Percentiles rank a stretch among this genome's conserved stretches.
Conservation (phyloP, 257 asterid genomes). For the Striga asiatica region DNA sequence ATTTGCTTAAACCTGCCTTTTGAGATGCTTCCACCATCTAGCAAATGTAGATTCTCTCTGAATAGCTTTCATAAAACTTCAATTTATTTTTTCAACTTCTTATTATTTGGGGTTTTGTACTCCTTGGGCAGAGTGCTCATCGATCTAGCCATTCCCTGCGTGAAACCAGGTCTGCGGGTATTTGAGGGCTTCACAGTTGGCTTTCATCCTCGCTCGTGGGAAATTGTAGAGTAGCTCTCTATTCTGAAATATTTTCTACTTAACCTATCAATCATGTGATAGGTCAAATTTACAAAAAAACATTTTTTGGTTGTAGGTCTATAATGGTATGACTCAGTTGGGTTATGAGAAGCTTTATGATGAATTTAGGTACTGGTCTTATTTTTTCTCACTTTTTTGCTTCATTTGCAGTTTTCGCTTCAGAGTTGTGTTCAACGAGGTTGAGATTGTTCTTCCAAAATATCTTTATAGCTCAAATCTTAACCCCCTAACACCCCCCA, state of each 20-base stretch:
- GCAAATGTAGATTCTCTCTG: background rate
- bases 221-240: slow-evolving; percentile 47
- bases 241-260: slow-evolving; percentile 14
- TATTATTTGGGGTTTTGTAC: slow-evolving; percentile 13
- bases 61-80: background rate
- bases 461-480: background rate
- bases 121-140: slow-evolving; percentile 50
- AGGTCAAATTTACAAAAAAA: slow-evolving; percentile 5
- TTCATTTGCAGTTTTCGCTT: slow-evolving; percentile 2
- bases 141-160: slow-evolving; percentile 91
- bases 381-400: background rate
- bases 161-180: slow-evolving; percentile 66
- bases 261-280: slow-evolving; percentile 10
- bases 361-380: slow-evolving; percentile 57
- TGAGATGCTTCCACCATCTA: too few species aligned
- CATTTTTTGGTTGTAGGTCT: slow-evolving; percentile 42
- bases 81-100: background rate
- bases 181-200: slow-evolving; percentile 96
- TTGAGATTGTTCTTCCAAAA: background rate
- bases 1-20: too few species aligned
- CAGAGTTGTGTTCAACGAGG: background rate
- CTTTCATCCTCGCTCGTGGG: slow-evolving; percentile 90
- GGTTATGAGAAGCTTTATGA: slow-evolving; percentile 72
- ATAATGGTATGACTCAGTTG: slow-evolving; percentile 84
- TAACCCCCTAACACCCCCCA: background rate